Evolutionary conservation across 768 basidiomycete species (phyloP), one percentile per base, ranked within the genome.

Genomic region (Lentinus brumalis): DNA sequence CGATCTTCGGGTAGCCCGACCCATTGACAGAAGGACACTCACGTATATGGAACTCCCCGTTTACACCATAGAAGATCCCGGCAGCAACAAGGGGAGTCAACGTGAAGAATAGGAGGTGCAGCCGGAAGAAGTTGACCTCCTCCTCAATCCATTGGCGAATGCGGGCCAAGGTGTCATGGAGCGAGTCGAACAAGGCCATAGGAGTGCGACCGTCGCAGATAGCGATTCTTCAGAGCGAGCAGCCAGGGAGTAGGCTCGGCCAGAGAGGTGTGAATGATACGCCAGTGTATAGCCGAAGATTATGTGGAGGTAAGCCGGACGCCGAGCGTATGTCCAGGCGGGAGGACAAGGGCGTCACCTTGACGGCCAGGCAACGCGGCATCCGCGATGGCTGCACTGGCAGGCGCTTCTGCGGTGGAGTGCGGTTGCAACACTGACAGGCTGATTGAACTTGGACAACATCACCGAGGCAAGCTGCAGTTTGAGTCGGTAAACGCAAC

Each of bases 41-140:
- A 67, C 67, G 49, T 35, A 70, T 67, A 40, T 71, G 72, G 60
- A 76, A 83, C 15, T 73, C 75, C 0, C 83, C 88, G 73, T 89
- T 89, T 40, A 74, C 81, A 1, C 76, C 87, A 67, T 84, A 91
- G 74, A 91, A 86, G 35, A 93, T 83, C 4, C 75, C 85, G 12
- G 84, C 82, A 30, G 79, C 73, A 50, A 90, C 72, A 32, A 91
- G 77, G 2, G 89, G 89, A 8, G 83, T 72, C 59, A 87, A 63
- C 15, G 78, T 78, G 69, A 86, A 85, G 21, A 78, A 79, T 30
- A 75, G 56, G 10, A 86, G 69, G 50, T 85, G 83, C 7, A 81
- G 59, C 9, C 85, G 75, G 63, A 82, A 86, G 72, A 86, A 86
- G 29, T 83, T 86, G 62, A 73, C 68, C 58, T 74, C 70, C 42